These are phyloP conservation scores for Sedum album DNA, from an alignment of 164 flowering plant species.

Conservation along the genomic window DNA sequence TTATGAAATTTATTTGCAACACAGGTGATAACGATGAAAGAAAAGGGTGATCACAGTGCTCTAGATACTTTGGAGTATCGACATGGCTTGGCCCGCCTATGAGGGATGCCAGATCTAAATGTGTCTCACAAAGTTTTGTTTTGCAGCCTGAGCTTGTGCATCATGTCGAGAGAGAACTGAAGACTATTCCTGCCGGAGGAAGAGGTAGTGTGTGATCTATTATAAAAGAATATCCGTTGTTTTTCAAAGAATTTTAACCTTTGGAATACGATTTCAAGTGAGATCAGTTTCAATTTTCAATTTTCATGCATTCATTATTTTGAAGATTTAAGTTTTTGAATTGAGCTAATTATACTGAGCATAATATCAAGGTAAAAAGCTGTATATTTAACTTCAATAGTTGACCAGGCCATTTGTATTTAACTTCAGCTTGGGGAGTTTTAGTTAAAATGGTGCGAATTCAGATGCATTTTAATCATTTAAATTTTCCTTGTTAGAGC, in stretches of 20 bases:
- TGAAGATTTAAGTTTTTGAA: too few species aligned
- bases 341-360: too few species aligned
- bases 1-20: background rate
- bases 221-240: slow-evolving; percentile 9
- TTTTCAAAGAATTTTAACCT: slow-evolving; percentile 82
- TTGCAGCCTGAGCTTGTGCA: slow-evolving; percentile 91
- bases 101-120: slow-evolving; percentile 97
- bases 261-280: background rate
- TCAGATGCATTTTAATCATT: slow-evolving; percentile 12
- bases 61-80: slow-evolving; percentile 71
- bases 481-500: slow-evolving; percentile 5
- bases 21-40: slow-evolving; percentile 90
- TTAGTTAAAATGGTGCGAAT: too few species aligned
- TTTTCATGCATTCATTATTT: too few species aligned
- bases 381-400: too few species aligned
- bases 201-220: slow-evolving; percentile 69
- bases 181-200: slow-evolving; percentile 61
- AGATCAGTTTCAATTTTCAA: background rate
- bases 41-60: slow-evolving; percentile 48
- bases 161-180: slow-evolving; percentile 76
- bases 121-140: slow-evolving; percentile 24
- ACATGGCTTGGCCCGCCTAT: slow-evolving; percentile 99
- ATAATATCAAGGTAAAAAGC: too few species aligned
- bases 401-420: too few species aligned
- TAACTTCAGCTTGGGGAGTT: too few species aligned